Evolutionary conservation across 352 stramenopile genomes (phyloP).

Genomic region (Phytopythium helicoides): DNA sequence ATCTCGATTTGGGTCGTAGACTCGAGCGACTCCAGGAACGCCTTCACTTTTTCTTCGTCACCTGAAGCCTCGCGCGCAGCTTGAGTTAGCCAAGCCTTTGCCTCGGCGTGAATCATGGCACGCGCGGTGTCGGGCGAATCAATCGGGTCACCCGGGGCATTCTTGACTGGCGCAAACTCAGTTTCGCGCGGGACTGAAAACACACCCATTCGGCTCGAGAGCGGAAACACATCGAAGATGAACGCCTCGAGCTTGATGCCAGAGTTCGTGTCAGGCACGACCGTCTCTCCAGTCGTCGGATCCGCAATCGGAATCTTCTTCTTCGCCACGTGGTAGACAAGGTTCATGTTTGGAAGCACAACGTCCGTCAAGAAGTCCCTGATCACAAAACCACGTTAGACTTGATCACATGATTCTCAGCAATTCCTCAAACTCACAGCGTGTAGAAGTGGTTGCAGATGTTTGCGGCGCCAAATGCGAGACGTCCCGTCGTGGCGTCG

Average conservation of each 20-base stretch:
- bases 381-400: too few species aligned
- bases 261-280: constrained; percentile 85
- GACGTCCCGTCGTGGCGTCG: constrained; percentile 63
- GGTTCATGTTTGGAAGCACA: constrained; percentile 72
- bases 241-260: constrained; percentile 99
- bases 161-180: constrained; percentile 94
- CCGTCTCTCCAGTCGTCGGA: constrained; percentile 57
- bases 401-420: too few species aligned
- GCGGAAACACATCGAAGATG: constrained; percentile 99
- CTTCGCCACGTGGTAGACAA: constrained; percentile 95
- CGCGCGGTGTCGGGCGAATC: constrained; percentile 88
- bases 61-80: not conserved
- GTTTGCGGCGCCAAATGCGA: constrained; percentile 95
- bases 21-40: constrained; percentile 39
- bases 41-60: constrained; percentile 23
- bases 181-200: constrained; percentile 90
- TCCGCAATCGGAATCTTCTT: constrained; percentile 97
- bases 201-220: constrained; percentile 92
- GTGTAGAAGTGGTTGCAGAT: constrained; percentile 99
- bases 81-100: constrained; percentile 53
- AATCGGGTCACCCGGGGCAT: constrained; percentile 60
- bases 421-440: constrained; percentile 78
- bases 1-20: constrained; percentile 59
- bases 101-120: constrained; percentile 66
- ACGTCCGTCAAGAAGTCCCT: constrained; percentile 85